Conservation (phyloP, 495 filamentous ascomycete genomes). For the Aspergillus sclerotiicarbonarius region DNA sequence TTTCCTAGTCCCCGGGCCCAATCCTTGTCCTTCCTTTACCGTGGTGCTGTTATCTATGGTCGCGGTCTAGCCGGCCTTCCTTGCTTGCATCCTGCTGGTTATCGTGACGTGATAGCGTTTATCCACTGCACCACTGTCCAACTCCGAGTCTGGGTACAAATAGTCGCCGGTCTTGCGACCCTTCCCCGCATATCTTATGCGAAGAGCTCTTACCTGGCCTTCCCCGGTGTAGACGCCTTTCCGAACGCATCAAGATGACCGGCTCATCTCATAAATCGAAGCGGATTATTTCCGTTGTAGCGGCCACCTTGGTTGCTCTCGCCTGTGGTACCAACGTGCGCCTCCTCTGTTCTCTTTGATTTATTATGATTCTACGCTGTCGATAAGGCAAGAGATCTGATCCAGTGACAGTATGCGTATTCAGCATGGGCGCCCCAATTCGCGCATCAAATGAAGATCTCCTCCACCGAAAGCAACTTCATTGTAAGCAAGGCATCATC, state of each 20-base stretch:
- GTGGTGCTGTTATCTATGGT: neutral
- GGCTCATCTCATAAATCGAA: constrained; percentile 29
- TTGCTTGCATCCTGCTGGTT: neutral
- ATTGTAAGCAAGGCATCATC: constrained; percentile 57
- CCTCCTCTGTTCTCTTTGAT: neutral
- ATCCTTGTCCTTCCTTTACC: constrained; percentile 2
- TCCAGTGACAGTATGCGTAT: constrained; percentile 77
- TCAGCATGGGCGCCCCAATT: constrained; percentile 98
- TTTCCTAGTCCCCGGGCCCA: neutral
- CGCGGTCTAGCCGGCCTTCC: neutral
- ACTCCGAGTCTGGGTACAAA: constrained; percentile 1
- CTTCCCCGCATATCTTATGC: constrained; percentile 11
- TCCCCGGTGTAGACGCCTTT: constrained; percentile 10
- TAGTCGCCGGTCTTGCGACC: constrained; percentile 2
- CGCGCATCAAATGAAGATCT: constrained; percentile 77
- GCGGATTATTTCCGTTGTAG: constrained; percentile 74
- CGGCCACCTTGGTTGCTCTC: constrained; percentile 80
- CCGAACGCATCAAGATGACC: constrained; percentile 23
- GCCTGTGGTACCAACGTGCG: constrained; percentile 92
- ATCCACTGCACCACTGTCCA: constrained; percentile 1
- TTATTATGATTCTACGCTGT: neutral
- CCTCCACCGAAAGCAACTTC: constrained; percentile 84
- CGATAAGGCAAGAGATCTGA: constrained; percentile 2
- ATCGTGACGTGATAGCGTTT: constrained; percentile 9
- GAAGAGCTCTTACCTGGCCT: neutral